Evolutionary conservation across 306 rosid species (phyloP), one percentile per base, ranked within the genome.

Genomic region (Casuarina glauca): DNA sequence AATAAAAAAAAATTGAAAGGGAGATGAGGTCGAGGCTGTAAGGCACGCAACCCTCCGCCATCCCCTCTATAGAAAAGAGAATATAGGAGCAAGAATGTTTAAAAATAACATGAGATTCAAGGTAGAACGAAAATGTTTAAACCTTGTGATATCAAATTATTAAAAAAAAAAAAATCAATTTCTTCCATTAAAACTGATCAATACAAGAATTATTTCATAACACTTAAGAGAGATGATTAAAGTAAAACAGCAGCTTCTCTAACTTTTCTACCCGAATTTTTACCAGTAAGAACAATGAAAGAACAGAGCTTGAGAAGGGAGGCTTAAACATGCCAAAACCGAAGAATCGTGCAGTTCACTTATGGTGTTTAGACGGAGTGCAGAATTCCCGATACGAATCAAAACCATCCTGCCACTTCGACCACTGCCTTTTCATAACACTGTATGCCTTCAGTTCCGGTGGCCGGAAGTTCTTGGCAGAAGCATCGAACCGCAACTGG

Each of bases 401-500:
- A 46, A 84, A 82, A 46, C 60, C 63, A 9, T 75, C 60, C 74
- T 89, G 87, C 93, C 92, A 91, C 71, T 82, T 89, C 49, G 86
- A 81, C 82, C 88, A 80, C 77, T 87, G 88, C 68, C 75, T 86
- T 83, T 89, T 89, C 72, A 85, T 70, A 70, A 84, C 46, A 74
- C 63, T 78, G 75, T 79, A 88, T 68, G 85, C 85, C 84, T 88
- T 88, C 79, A 78, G 79, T 73, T 77, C 86, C 11, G 72, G 64
- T 51, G 78, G 26, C 77, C 84, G 86, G 20, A 89, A 70, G 61
- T 84, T 60, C 78, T 68, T 52, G 43, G 17, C 62, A 26, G 81
- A 86, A 84, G 83, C 71, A 76, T 84, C 79, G 76, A 86, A 88
- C 77, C 80, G 80, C 91, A 91, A 70, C 82, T 83, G 83, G 9